These are phyloP conservation scores for Limtongozyma cylindracea DNA, from an alignment of 805 yeast species.

Conservation along the genomic window DNA sequence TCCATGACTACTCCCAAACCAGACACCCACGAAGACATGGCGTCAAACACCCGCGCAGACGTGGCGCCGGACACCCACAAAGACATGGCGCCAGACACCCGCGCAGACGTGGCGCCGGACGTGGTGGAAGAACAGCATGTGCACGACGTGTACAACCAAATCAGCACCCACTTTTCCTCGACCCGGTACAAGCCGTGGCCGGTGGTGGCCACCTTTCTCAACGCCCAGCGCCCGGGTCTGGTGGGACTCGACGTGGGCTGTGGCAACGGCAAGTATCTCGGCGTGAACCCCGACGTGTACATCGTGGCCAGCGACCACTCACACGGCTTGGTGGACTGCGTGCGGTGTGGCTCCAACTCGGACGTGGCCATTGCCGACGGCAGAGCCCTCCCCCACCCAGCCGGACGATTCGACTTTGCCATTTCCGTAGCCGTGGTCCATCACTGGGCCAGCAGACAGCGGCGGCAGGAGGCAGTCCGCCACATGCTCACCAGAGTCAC, in stretches of 20 bases:
- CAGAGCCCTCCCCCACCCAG: slow-evolving; percentile 17
- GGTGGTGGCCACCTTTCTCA: slow-evolving; percentile 52
- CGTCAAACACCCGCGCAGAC: too few relatives aligned
- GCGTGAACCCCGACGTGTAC: slow-evolving; percentile 38
- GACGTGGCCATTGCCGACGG: slow-evolving; percentile 63
- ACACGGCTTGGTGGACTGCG: slow-evolving; percentile 41
- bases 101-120: too few relatives aligned
- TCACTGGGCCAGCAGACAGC: slow-evolving; percentile 68
- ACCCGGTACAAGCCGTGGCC: slow-evolving; percentile 98
- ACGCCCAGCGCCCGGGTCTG: slow-evolving; percentile 19
- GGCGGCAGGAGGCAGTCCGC: slow-evolving; percentile 52
- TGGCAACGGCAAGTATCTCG: slow-evolving; percentile 86
- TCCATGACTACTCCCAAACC: too few relatives aligned
- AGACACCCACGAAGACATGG: too few relatives aligned
- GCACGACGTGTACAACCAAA: slow-evolving; percentile 80
- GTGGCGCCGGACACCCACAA: too few relatives aligned
- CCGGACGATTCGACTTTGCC: slow-evolving; percentile 45
- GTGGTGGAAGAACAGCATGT: slow-evolving; percentile 54
- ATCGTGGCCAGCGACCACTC: slow-evolving; percentile 61
- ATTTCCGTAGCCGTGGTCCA: slow-evolving; percentile 90
- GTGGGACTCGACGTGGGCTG: slow-evolving; percentile 90
- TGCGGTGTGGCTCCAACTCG: slow-evolving; percentile 13
- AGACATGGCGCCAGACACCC: too few relatives aligned
- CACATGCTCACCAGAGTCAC: slow-evolving; percentile 41
- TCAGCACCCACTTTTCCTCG: slow-evolving; percentile 80